A percentile compares a stretch with the other conserved stretches of the same genome.
phyloP scores from a whole-genome alignment of 2,329 filamentous ascomycete genomes.

The Emergomyces pasteurianus region DNA sequence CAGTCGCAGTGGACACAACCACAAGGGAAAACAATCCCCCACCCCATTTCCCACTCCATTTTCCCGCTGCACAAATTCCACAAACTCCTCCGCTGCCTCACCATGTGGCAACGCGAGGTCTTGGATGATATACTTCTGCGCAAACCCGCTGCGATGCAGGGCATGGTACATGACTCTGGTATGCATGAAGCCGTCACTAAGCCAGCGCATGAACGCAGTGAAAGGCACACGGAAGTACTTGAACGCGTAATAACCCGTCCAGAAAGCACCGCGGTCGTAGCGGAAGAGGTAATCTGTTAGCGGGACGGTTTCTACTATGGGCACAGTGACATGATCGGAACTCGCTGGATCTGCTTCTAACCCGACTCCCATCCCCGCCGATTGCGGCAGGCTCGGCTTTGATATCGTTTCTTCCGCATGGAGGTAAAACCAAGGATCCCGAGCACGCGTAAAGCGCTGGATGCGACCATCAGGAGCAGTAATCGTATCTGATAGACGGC shows the following conservation, averaged over 20 bases:
- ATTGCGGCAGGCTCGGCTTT: background rate
- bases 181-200: conserved; percentile 47
- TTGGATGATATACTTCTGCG: conserved; percentile 45
- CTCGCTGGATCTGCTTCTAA: background rate
- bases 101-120: conserved; percentile 46
- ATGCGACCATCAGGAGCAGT: conserved; percentile 18
- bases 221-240: conserved; percentile 46
- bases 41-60: background rate
- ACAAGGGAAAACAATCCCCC: conserved; percentile 44
- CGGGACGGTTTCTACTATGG: conserved; percentile 23
- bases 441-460: conserved; percentile 43
- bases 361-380: no score
- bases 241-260: conserved; percentile 45
- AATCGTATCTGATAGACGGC: conserved; percentile 39
- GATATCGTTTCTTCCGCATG: conserved; percentile 39
- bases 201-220: conserved; percentile 44
- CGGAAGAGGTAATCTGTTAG: conserved; percentile 44
- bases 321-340: background rate
- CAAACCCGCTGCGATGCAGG: conserved; percentile 43
- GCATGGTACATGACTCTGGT: conserved; percentile 49
- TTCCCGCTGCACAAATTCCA: conserved; percentile 33
- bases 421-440: conserved; percentile 64
- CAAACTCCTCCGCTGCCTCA: conserved; percentile 37
- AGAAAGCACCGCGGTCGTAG: conserved; percentile 48
- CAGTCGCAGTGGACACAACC: conserved; percentile 35